A percentile compares a stretch with the other conserved stretches of the same genome.
phyloP scores from a whole-genome alignment of 805 yeast genomes.

The Candida saitoana region DNA sequence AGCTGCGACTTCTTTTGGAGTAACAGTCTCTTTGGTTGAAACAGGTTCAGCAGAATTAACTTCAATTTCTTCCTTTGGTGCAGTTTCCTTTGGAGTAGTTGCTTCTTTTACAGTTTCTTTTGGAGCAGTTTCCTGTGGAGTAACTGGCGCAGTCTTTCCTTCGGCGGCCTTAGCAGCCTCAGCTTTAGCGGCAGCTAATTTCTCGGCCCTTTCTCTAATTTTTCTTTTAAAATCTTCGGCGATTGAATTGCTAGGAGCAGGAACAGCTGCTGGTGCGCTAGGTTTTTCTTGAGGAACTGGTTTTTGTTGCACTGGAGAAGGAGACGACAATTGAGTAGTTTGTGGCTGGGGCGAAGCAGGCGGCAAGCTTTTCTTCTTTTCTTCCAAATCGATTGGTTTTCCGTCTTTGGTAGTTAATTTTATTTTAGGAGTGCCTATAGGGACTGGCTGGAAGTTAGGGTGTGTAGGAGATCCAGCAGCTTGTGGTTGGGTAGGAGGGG shows the following conservation, averaged over 20 bases:
- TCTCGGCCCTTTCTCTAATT: slow-evolving; percentile 23
- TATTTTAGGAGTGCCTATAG: slow-evolving; percentile 19
- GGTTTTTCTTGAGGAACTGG: slow-evolving; percentile 8
- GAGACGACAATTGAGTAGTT: slow-evolving; percentile 29
- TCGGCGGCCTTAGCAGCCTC: slow-evolving; percentile 7
- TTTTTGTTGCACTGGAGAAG: slow-evolving; percentile 18
- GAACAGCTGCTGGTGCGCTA: slow-evolving; percentile 7
- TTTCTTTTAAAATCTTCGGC: slow-evolving; percentile 38
- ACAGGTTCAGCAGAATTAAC: too few relatives aligned
- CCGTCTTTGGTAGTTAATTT: slow-evolving; percentile 43
- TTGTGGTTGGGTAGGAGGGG: slow-evolving; percentile 9
- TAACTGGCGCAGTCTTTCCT: not conserved
- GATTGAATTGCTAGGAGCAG: slow-evolving; percentile 9
- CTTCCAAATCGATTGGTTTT: slow-evolving; percentile 39
- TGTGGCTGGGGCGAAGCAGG: slow-evolving; percentile 12
- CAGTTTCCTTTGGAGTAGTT: not conserved
- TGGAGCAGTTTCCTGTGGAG: too few relatives aligned
- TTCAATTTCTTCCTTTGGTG: too few relatives aligned
- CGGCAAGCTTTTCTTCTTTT: slow-evolving; percentile 30
- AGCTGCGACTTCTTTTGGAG: slow-evolving; percentile 10
- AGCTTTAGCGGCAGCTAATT: slow-evolving; percentile 3
- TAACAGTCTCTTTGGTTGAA: too few relatives aligned
- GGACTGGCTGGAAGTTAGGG: slow-evolving; percentile 5
- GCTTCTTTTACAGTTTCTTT: slow-evolving; percentile 2
- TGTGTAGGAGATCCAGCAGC: slow-evolving; percentile 6